A percentile compares a stretch with the other conserved stretches of the same genome.
Evolutionary conservation across 2,329 filamentous ascomycete species (phyloP).

Genomic region (Fusarium sp.): DNA sequence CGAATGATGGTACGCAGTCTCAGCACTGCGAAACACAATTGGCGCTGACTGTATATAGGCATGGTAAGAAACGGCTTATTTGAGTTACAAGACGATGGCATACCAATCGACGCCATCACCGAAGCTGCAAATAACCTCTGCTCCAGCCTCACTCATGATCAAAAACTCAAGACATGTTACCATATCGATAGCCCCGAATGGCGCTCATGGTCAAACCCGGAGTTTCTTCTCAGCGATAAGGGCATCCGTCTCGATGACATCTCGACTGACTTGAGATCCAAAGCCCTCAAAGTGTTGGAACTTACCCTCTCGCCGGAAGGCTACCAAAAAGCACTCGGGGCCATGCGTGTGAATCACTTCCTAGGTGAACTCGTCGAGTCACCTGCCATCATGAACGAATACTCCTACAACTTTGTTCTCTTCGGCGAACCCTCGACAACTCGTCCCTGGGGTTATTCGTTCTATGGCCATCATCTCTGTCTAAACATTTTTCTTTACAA

Average conservation of each 20-base stretch:
- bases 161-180: conserved; percentile 46
- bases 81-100: conserved; percentile 71
- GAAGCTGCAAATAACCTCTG: conserved; percentile 55
- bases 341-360: conserved; percentile 82
- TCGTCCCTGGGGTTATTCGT: conserved; percentile 76
- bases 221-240: conserved; percentile 76
- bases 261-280: not conserved
- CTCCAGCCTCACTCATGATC: fast-evolving
- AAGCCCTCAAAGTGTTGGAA: conserved; percentile 31
- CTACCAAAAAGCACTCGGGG: conserved; percentile 75
- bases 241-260: conserved; percentile 77
- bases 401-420: conserved; percentile 80
- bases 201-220: conserved; percentile 78
- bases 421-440: conserved; percentile 72
- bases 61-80: conserved; percentile 67
- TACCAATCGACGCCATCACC: conserved; percentile 70
- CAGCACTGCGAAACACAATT: too few relatives aligned
- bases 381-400: conserved; percentile 76
- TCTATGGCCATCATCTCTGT: conserved; percentile 85
- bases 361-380: conserved; percentile 75
- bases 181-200: conserved; percentile 78
- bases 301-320: conserved; percentile 75
- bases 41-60: conserved; percentile 52
- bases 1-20: conserved; percentile 68
- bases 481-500: conserved; percentile 76